phyloP scores from a whole-genome alignment of 148 eudicot genomes.

The Rhododendron williamsianum region DNA sequence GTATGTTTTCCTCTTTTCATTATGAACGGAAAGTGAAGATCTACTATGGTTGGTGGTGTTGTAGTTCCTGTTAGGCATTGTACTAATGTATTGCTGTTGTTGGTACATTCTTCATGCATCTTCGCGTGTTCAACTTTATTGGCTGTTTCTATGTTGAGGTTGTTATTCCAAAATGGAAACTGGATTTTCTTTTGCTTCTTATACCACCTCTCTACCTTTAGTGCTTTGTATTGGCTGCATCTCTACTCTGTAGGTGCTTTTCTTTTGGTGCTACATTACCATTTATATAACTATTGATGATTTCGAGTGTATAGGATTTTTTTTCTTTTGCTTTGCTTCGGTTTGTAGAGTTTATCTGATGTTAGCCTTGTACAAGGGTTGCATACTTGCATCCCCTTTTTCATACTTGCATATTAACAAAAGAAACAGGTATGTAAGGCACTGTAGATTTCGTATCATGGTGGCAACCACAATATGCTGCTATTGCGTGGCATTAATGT shows the following conservation, averaged over 20 bases:
- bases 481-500: no score
- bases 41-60: background rate
- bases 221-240: background rate
- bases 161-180: background rate
- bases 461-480: no score
- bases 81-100: background rate
- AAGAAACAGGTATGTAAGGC: no score
- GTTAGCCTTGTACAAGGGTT: background rate
- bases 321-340: background rate
- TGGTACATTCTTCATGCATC: background rate
- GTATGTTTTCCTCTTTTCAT: background rate
- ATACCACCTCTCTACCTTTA: background rate
- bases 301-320: background rate
- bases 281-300: no score
- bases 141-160: background rate
- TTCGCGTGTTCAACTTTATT: background rate
- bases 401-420: no score
- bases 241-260: background rate
- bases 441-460: no score
- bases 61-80: background rate
- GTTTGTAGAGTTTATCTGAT: background rate
- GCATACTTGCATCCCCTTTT: no score
- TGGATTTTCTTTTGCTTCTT: background rate
- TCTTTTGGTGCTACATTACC: background rate
- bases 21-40: background rate